A percentile compares a stretch with the other conserved stretches of the same genome.
Evolutionary conservation across 1,284 basidiomycete species (phyloP).

Genomic region (Austroboletus novae-zelandiae): DNA sequence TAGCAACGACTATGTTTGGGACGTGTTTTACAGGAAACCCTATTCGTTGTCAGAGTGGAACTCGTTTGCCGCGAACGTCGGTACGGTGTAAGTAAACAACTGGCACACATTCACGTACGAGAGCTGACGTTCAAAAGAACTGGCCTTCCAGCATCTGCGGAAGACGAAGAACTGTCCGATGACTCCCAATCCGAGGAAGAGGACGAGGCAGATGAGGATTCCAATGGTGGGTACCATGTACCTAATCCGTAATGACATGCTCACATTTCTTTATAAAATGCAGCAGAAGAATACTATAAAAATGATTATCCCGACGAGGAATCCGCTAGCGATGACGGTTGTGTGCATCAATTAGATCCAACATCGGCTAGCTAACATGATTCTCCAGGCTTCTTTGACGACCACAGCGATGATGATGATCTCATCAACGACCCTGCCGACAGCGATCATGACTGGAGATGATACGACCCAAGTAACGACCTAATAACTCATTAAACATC

Average conservation of each 20-base stretch:
- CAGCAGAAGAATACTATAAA: conserved; percentile 77
- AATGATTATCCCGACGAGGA: conserved; percentile 82
- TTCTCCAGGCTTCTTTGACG: conserved; percentile 26
- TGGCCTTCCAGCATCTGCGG: conserved; percentile 55
- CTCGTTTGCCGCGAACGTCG: conserved; percentile 52
- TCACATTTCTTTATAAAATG: neutral
- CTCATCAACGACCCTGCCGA: conserved; percentile 15
- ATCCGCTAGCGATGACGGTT: conserved; percentile 44
- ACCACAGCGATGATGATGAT: conserved; percentile 26
- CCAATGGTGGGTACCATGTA: conserved; percentile 55
- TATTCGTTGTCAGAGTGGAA: conserved; percentile 58
- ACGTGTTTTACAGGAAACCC: conserved; percentile 71
- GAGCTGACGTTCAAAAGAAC: conserved; percentile 42
- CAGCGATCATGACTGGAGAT: conserved; percentile 31
- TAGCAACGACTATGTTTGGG: conserved; percentile 69
- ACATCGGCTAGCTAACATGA: conserved; percentile 4
- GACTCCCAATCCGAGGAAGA: conserved; percentile 61
- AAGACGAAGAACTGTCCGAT: conserved; percentile 45
- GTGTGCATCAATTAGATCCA: conserved; percentile 21
- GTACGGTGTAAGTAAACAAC: conserved; percentile 52
- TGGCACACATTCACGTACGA: neutral
- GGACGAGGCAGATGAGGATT: conserved; percentile 78
- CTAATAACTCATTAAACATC: conserved; percentile 13
- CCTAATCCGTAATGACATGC: neutral
- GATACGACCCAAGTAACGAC: conserved; percentile 8